A percentile compares a stretch with the other conserved stretches of the same genome.
phyloP scores from a whole-genome alignment of 805 yeast species.

The Candida nonsorbophila region DNA sequence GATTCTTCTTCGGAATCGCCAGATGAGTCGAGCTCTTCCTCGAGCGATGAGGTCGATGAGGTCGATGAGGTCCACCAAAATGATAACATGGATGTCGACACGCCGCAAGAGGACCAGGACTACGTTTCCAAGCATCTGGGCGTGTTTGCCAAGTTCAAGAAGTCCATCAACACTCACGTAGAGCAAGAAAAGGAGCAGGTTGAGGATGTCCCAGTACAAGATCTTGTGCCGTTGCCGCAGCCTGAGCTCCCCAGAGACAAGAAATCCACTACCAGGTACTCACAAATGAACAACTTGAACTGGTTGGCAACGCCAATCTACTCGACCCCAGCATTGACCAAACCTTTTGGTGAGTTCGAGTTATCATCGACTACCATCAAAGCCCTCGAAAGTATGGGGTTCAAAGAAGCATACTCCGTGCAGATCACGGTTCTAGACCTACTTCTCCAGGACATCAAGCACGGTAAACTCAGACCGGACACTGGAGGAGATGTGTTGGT shows the following conservation, averaged over 20 bases:
- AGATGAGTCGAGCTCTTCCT: not conserved
- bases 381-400: constrained; percentile 45
- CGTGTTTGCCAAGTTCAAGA: constrained; percentile 50
- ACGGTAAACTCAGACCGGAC: constrained; percentile 41
- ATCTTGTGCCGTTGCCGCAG: constrained; percentile 77
- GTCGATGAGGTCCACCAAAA: constrained; percentile 4
- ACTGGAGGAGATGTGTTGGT: constrained; percentile 74
- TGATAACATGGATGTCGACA: no score
- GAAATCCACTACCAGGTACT: constrained; percentile 21
- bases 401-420: constrained; percentile 65
- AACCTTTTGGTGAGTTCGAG: constrained; percentile 45
- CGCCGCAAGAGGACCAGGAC: constrained; percentile 6
- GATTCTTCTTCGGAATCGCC: not conserved
- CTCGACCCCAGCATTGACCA: constrained; percentile 41
- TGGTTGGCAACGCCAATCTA: constrained; percentile 69
- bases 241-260: constrained; percentile 61
- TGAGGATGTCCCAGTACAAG: constrained; percentile 10
- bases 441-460: constrained; percentile 38
- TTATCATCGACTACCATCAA: constrained; percentile 38
- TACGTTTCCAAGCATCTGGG: constrained; percentile 40
- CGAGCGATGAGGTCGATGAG: constrained; percentile 5
- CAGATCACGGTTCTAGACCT: constrained; percentile 64
- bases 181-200: constrained; percentile 1
- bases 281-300: constrained; percentile 35
- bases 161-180: constrained; percentile 10